Evolutionary conservation across 2,329 filamentous ascomycete species (phyloP), one percentile per base, ranked within the genome.

Genomic region (Phyllosticta citrichinensis): DNA sequence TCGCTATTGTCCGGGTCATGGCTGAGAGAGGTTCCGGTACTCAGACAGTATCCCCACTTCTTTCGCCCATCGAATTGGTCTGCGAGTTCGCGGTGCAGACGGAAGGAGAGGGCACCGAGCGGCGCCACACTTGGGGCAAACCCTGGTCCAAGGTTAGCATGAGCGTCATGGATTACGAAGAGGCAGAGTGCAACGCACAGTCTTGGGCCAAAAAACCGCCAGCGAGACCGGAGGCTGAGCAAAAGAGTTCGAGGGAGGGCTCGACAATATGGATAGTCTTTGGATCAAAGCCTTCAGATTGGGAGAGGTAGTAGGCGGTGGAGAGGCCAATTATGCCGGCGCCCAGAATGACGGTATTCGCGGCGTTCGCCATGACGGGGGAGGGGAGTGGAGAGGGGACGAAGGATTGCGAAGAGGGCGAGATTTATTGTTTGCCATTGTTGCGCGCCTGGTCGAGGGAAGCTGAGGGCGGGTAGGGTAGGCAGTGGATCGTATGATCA

Each of bases 121-220:
- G 79, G 75, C 0, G 82, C 77, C 5, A 83, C 75, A 1, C 79
- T 76, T 0, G 82, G 76, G 0, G 78, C 77, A 67, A 88, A 89
- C 87, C 74, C 74, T 75, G 35, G 52, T 4, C 65, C 19, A 22
- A 27, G 20, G 58, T 57, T 30, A 63, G 62, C 25, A 35, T 35
- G 35, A 33, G 50, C 50, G 51, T 19, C 35, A 56, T 24, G 24
- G 6, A 51, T 27, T 58, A n/a, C 6, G 19, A 3, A 4, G 47
- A 12, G 14, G 47, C 50, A 19, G n/a, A 35, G 33, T 11, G n/a
- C n/a, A 24, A 20, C 55, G 19, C 68, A 77, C 88, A 92, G 70
- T 92, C 86, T 35, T 78, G 79, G 0, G 88, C 88, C 9, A 92
- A 69, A 68, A 92, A 93, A 0, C 89, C 88, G 19, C 81, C 89